Evolutionary conservation across 129 eudicot species (phyloP), one percentile per base, ranked within the genome.

Genomic region (Flaveria bidentis): DNA sequence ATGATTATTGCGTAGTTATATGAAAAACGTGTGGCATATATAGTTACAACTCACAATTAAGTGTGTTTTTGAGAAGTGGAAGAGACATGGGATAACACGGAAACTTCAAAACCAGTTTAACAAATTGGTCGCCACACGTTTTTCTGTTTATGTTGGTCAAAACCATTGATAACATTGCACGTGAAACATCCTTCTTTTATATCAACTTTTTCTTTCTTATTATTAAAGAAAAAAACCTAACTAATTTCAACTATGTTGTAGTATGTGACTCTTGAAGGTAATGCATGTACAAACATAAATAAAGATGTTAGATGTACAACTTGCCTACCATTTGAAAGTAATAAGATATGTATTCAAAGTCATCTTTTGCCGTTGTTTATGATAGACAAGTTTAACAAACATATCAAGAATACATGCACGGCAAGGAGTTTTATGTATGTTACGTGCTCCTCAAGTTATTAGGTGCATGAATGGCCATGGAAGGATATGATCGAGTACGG

Each of bases 121-220:
- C 78, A 39, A 72, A 62, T 23, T 63, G 68, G 78, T 71, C 47
- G 82, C 73, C 78, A 79, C 83, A 79, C 83, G 83, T 64, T 79
- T 79, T 79, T 41, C 58, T n/a, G 50, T 13, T 4, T 15, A 2
- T 67, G 33, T 57, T 13, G 36, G 78, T 79, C 78, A 79, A 79
- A 72, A 79, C 64, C 46, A 63, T 72, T 79, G 50, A 63, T 51
- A 72, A 63, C 46, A 33, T 79, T 62, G 78, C 83, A 79, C 83
- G 74, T 79, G 83, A 72, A 69, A 76, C 82, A 71, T 61, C 71
- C 4, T 50, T 71, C n/a, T 61, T 16, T 5, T 36, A 36, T 36
- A 4, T 36, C 6, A 20, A 20, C 0, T 20, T 20, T 78, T 78
- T 16, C 9, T 26, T 25, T 17, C 55, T 60, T 1, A 11, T 1